Percentiles rank a stretch among this genome's conserved stretches.
phyloP scores from a whole-genome alignment of 2,329 filamentous ascomycete genomes.

The Fusarium denticulatum region DNA sequence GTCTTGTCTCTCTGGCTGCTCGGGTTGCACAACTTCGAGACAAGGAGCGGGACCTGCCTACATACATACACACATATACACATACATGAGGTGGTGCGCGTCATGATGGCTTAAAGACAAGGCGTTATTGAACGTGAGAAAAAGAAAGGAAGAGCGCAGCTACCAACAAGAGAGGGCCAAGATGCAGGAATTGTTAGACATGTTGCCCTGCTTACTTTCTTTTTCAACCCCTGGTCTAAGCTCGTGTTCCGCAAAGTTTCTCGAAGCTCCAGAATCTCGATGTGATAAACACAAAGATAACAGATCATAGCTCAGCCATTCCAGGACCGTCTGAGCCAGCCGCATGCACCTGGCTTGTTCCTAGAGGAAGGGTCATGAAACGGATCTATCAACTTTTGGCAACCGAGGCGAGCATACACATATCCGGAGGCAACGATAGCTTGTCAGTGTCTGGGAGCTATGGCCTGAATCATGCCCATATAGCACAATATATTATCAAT shows the following conservation, averaged over 20 bases:
- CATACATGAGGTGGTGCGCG: background rate
- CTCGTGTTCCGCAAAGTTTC: constrained; percentile 19
- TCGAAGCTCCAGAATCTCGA: constrained; percentile 20
- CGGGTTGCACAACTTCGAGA: constrained; percentile 18
- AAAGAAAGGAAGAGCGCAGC: background rate
- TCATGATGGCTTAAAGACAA: constrained; percentile 27
- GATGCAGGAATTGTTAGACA: constrained; percentile 6
- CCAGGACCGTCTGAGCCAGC: constrained; percentile 27
- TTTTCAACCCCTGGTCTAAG: background rate
- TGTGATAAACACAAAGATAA: constrained; percentile 9
- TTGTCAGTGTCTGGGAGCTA: background rate
- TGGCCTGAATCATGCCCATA: background rate
- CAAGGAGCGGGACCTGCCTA: constrained; percentile 25
- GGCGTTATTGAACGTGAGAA: constrained; percentile 8
- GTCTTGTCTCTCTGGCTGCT: constrained; percentile 4
- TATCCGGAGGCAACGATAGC: background rate
- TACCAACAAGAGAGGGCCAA: background rate
- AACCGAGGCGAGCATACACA: background rate
- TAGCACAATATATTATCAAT: background rate
- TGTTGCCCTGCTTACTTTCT: background rate
- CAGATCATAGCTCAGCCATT: constrained; percentile 1
- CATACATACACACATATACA: background rate
- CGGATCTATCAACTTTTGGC: constrained; percentile 4
- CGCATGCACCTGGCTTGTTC: constrained; percentile 17
- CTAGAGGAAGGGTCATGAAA: constrained; percentile 17